Conservation (phyloP, 768 basidiomycete species). For the Podaxis sp. region DNA sequence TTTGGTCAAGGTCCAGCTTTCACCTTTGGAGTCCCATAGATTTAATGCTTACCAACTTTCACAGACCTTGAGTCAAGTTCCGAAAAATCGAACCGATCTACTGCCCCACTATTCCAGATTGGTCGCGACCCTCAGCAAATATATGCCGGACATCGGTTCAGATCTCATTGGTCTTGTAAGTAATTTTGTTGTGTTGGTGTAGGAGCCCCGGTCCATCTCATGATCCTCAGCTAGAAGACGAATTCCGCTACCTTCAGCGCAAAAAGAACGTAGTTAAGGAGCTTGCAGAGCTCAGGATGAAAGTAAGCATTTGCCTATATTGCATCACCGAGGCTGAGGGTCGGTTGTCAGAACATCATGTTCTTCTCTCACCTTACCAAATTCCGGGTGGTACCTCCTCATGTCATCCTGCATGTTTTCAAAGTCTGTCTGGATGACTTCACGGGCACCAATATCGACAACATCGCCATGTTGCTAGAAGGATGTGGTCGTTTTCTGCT, state of each 20-base stretch:
- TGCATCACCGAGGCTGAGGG: not conserved
- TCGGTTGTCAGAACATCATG: constrained; percentile 65
- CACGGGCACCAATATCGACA: constrained; percentile 89
- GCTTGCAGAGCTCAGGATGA: constrained; percentile 79
- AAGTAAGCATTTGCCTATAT: constrained; percentile 46
- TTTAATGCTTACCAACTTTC: not conserved
- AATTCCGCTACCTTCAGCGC: constrained; percentile 91
- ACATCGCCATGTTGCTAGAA: constrained; percentile 86
- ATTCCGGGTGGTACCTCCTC: constrained; percentile 86
- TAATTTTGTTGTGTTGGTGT: constrained; percentile 16
- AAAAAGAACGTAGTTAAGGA: constrained; percentile 95
- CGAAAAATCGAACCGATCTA: constrained; percentile 86
- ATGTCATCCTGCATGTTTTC: constrained; percentile 92
- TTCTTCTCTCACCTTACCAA: constrained; percentile 95
- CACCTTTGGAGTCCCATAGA: not conserved
- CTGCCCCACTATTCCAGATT: constrained; percentile 92
- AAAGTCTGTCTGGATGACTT: constrained; percentile 98
- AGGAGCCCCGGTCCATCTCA: constrained; percentile 7
- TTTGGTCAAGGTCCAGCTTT: constrained; percentile 66
- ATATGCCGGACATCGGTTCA: constrained; percentile 90
- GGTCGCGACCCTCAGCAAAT: constrained; percentile 83
- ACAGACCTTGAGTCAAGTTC: constrained; percentile 80
- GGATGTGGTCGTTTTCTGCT: constrained; percentile 92
- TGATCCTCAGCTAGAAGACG: constrained; percentile 80
- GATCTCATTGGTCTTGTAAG: constrained; percentile 82